These are phyloP conservation scores for Limnomonas spitsbergensis DNA, from an alignment of 139 green algal genomes.

Conservation along the genomic window DNA sequence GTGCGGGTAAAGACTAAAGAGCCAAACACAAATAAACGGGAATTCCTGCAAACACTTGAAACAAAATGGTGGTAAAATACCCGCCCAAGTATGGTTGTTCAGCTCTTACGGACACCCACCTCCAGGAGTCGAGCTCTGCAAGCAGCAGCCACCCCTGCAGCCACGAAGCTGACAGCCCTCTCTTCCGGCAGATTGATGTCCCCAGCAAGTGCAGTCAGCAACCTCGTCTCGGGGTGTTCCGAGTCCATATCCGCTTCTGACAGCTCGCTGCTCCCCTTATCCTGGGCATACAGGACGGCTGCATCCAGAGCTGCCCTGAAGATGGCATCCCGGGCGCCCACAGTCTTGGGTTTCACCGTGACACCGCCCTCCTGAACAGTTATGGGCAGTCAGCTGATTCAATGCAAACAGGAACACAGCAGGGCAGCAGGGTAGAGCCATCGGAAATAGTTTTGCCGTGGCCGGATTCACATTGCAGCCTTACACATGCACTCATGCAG, in stretches of 20 bases:
- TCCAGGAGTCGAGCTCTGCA: slow-evolving; percentile 38
- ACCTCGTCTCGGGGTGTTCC: slow-evolving; percentile 9
- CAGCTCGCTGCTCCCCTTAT: not conserved
- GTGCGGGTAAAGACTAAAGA: too few relatives aligned
- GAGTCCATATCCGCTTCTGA: not conserved
- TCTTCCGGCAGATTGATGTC: slow-evolving; percentile 38
- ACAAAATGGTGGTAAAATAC: too few relatives aligned
- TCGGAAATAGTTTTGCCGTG: not conserved
- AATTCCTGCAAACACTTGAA: too few relatives aligned
- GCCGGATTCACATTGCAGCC: not conserved
- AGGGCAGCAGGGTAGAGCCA: not conserved
- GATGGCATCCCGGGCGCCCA: slow-evolving; percentile 43
- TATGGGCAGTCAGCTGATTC: not conserved
- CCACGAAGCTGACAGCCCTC: slow-evolving; percentile 27
- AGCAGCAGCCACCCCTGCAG: slow-evolving; percentile 21
- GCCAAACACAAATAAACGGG: not conserved
- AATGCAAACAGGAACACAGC: not conserved
- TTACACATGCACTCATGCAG: slow-evolving; percentile 2
- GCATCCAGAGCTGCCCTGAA: slow-evolving; percentile 48
- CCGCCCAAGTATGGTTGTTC: too few relatives aligned
- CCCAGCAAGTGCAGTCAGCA: slow-evolving; percentile 27
- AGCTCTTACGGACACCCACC: slow-evolving; percentile 29
- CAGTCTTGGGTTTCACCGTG: slow-evolving; percentile 32
- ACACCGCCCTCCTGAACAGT: slow-evolving; percentile 29
- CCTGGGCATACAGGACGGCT: slow-evolving; percentile 21